Evolutionary conservation across 345 rosid species (phyloP), one percentile per base, ranked within the genome.

Genomic region (Odontarrhena argentea): DNA sequence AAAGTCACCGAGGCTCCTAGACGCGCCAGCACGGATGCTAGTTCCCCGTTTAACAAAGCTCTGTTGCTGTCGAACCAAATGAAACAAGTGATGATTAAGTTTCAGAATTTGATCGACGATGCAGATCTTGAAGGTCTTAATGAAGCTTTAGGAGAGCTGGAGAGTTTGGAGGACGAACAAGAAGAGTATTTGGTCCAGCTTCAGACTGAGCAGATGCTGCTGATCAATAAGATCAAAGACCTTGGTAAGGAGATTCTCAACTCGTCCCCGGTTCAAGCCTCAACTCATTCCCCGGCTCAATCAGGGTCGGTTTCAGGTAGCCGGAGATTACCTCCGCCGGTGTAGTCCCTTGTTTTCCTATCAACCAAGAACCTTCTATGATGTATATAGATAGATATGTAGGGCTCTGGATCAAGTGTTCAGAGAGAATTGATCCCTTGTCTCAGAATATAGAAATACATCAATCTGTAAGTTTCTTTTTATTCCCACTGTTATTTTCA

Each of bases 141-240:
- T 3, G 71, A 84, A 42, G 77, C 90, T 8, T 52, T 85, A 54
- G 84, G 84, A 14, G 91, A 94, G 80, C 83, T 94, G 56, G 89
- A 88, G 64, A 79, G 80, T 65, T 82, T 91, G 32, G 87, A 83
- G 75, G 95, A 87, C 38, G 69, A 67, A 63, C 97, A 84, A 80
- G 87, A 88, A 78, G 89, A 84, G 71, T 87, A 87, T 83, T 70
- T 82, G 81, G 68, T 83, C 11, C 97, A 86, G 84, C 93, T 91
- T 9, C 96, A 91, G 75, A 83, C 86, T 0, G 99, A 94, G 83
- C 99, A 87, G 68, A 82, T 34, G 77, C 82, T 94, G 62, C 83
- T 94, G 25, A 77, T 90, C 2, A 77, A 79, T 77, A 94, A 94
- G 87, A 84, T 94, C 64, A 84, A 85, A 74, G 99, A 94, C 63